Evolutionary conservation across 306 rosid species (phyloP), one percentile per base, ranked within the genome.

Genomic region (Glycine soja): DNA sequence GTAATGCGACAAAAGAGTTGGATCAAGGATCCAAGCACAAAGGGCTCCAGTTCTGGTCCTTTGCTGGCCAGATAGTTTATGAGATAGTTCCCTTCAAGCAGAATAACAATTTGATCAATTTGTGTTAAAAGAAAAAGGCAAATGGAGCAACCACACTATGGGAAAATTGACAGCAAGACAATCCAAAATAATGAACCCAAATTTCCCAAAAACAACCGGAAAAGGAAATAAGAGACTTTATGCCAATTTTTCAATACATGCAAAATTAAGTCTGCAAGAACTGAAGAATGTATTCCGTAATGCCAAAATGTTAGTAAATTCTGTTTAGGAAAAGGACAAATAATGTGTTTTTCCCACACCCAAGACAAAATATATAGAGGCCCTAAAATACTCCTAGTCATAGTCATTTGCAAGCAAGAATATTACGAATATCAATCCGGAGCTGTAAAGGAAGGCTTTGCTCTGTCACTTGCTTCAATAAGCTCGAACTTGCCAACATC

Each of bases 381-480:
- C 76, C 73, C 56, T 36, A 72, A 77, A 83, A 77, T 59, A 84
- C 24, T 77, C 72, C n/a, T 11, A 84, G 70, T 66, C 54, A 70
- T 65, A 70, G 81, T 77, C 73, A 78, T 74, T 53, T 8, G 82
- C 56, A 79, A 85, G 76, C 81, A 84, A 81, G 85, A 81, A 81
- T 65, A 87, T 87, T 84, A 87, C 90, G 86, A 84, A 87, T 87
- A 74, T 87, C 88, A 84, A 87, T 78, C 75, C 88, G 86, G 59
- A 87, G 90, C 79, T 82, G 90, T 51, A 81, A 79, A 19, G 90
- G 86, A 82, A 87, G 90, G 81, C 82, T 82, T 53, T 75, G 82
- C 81, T 87, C 90, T 32, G 88, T 84, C 82, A 87, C 88, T 87
- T 84, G 90, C 86, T 85, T 87, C 88, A 87, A 79, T 86, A 87